These are phyloP conservation scores for Castanea crenata DNA, from an alignment of 306 rosid genomes.

Conservation along the genomic window DNA sequence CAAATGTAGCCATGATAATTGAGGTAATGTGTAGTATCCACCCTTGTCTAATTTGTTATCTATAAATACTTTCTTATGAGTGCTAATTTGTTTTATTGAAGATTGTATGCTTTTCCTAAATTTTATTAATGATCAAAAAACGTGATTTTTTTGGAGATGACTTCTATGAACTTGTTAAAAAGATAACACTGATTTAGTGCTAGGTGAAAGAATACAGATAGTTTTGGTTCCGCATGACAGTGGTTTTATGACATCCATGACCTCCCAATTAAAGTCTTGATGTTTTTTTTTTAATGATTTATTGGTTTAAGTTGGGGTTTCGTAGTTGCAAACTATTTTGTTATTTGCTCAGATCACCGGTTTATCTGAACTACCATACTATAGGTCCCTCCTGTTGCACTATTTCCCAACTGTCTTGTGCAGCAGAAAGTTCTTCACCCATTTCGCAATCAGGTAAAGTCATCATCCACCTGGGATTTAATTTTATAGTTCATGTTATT, in stretches of 20 bases:
- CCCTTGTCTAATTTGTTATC: background rate
- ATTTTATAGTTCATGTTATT: background rate
- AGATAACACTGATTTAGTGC: background rate
- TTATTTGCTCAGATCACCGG: conserved; percentile 10
- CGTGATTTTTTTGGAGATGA: background rate
- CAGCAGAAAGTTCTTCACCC: conserved; percentile 75
- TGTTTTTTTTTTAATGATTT: background rate
- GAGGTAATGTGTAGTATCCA: conserved; percentile 52
- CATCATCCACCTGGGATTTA: background rate
- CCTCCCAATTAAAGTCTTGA: background rate
- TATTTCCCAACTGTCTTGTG: conserved; percentile 71
- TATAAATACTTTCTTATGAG: background rate
- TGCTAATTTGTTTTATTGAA: background rate
- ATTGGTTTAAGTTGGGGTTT: background rate
- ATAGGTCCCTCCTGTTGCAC: conserved; percentile 85
- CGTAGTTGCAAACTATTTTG: background rate
- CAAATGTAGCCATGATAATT: conserved; percentile 69
- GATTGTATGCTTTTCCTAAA: background rate
- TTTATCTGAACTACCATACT: conserved; percentile 23
- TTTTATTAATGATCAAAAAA: background rate
- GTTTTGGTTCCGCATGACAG: background rate
- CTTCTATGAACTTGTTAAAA: background rate
- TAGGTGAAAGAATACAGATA: background rate
- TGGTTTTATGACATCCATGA: background rate
- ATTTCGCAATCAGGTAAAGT: conserved; percentile 74